Evolutionary conservation across 2,329 filamentous ascomycete genomes (phyloP), one percentile per base, ranked within the genome.

Genomic region (Coniochaeta sp.): DNA sequence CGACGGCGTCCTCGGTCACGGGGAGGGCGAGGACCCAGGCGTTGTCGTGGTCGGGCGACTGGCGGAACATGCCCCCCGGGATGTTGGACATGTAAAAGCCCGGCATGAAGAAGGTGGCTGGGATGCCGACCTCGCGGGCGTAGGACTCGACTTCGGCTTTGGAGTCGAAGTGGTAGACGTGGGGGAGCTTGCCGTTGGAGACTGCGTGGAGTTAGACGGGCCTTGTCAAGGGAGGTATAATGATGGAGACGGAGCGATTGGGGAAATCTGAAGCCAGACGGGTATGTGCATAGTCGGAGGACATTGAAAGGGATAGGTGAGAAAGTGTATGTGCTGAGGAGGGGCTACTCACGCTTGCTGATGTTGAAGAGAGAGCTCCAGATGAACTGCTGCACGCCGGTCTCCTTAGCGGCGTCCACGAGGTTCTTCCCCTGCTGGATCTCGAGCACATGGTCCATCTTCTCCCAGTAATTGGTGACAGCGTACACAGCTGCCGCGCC

Each of bases 91-190:
- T 79, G 58, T 78, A 83, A 48, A 68, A 70, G 2, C 70, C 79
- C 0, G 78, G 73, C n/a, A 74, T 63, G 59, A 79, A 74, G 60
- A 78, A 81, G 0, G 77, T 70, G 20, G 71, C 69, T 2, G 73
- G 71, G 8, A 81, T 65, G 0, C 69, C 70, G 3, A 76, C 59
- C 0, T 55, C 52, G 16, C 76, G 72, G 46, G 81, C 74, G 59
- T 83, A 80, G n/a, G 69, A 57, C 56, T 81, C 79, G 0, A 79
- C 71, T 12, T 73, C 65, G 18, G 78, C 79, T 61, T 84, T 84
- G 61, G 63, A 67, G 62, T 84, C 81, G 54, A 83, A 84, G 56
- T 79, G 75, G 54, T 71, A 64, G 27, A 77, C 71, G 40, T 70
- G 59, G 22, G 65, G 48, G 4, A 76, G 67, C n/a, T 60, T 62